Percentiles rank a stretch among this genome's conserved stretches.
phyloP scores from a whole-genome alignment of 257 asterid species.

The Solanum medicagineum region DNA sequence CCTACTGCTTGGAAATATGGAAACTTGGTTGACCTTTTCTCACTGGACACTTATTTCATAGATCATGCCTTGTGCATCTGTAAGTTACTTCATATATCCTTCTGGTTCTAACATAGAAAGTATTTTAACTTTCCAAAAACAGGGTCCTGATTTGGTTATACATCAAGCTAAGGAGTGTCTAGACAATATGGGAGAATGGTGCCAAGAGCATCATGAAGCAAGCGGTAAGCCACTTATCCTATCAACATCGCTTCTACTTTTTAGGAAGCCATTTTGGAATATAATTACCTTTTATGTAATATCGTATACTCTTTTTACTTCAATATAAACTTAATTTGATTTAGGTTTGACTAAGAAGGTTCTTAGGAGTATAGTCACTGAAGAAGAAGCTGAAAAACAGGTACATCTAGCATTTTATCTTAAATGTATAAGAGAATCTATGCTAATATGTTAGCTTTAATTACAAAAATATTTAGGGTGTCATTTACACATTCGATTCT shows the following conservation, averaged over 20 bases:
- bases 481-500: not conserved
- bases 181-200: constrained; percentile 91
- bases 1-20: not conserved
- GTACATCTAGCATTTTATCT: constrained; percentile 18
- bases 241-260: not conserved
- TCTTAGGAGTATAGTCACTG: constrained; percentile 60
- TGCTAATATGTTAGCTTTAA: not conserved
- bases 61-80: not conserved
- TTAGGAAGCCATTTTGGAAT: not conserved
- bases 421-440: not conserved
- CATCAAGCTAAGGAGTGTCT: constrained; percentile 71
- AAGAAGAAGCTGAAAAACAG: constrained; percentile 83
- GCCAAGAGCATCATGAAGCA: constrained; percentile 64
- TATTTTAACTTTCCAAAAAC: not conserved
- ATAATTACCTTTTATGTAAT: not conserved
- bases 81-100: not conserved
- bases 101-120: not conserved
- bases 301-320: not conserved
- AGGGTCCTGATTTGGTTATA: constrained; percentile 95
- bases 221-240: constrained; percentile 48
- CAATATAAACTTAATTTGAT: not conserved
- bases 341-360: constrained; percentile 84
- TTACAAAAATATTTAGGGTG: not conserved
- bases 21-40: not conserved
- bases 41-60: not conserved